Evolutionary conservation across 768 basidiomycete species (phyloP).

Genomic region (Sutorius australiensis): DNA sequence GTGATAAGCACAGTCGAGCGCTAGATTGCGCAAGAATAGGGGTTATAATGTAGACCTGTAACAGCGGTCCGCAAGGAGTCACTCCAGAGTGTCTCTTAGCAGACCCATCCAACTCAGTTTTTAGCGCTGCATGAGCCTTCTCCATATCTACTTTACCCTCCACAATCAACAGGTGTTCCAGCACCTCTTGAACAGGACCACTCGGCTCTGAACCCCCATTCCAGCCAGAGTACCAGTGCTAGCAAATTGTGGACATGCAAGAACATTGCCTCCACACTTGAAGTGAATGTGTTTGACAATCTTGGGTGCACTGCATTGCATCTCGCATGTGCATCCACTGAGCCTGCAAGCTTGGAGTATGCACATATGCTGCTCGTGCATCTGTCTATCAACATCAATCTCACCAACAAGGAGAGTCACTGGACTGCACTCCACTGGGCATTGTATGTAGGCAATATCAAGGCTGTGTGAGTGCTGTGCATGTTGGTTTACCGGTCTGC

Average conservation of each 20-base stretch:
- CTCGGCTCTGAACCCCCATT: conserved; percentile 31
- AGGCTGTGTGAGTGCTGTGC: conserved; percentile 52
- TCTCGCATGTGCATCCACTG: conserved; percentile 65
- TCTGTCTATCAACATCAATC: conserved; percentile 73
- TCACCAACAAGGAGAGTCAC: conserved; percentile 76
- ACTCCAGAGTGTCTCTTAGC: conserved; percentile 22
- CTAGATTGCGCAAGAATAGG: no score
- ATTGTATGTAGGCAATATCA: conserved; percentile 73
- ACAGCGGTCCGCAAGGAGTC: conserved; percentile 26
- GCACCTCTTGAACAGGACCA: conserved; percentile 57
- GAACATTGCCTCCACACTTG: conserved; percentile 35
- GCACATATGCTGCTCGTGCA: conserved; percentile 72
- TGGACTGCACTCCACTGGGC: conserved; percentile 93
- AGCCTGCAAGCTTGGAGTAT: conserved; percentile 67
- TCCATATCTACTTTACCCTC: conserved; percentile 72
- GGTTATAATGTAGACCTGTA: no score
- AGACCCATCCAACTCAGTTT: conserved; percentile 14
- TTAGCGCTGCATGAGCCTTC: conserved; percentile 62
- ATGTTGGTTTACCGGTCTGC: not conserved
- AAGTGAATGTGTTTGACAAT: conserved; percentile 71
- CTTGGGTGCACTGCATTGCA: conserved; percentile 80
- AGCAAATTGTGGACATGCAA: conserved; percentile 58
- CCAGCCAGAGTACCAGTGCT: conserved; percentile 41
- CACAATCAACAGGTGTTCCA: conserved; percentile 75
- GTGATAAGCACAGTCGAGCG: no score